Evolutionary conservation across 2,329 filamentous ascomycete species (phyloP).

Genomic region (Phaeomoniella chlamydospora): DNA sequence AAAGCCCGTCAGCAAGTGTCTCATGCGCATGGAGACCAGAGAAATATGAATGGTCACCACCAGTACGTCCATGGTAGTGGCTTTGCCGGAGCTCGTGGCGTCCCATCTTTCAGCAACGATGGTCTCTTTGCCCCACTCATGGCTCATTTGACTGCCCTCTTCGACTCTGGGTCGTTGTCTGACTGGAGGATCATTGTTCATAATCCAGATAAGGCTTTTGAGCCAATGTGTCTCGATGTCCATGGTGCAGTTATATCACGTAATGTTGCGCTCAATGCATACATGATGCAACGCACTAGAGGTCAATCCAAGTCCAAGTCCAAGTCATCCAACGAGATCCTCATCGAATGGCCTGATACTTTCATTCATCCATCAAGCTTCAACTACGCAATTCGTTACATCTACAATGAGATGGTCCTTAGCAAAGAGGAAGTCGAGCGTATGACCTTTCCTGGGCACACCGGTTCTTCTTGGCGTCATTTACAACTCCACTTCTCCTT

Average conservation of each 20-base stretch:
- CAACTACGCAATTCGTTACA: neutral
- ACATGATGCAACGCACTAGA: neutral
- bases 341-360: neutral
- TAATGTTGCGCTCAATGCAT: neutral
- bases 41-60: neutral
- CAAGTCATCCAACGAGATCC: neutral
- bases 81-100: neutral
- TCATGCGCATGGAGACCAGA: neutral
- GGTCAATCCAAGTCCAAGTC: too few species aligned
- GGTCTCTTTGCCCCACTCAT: neutral
- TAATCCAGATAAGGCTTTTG: neutral
- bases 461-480: neutral
- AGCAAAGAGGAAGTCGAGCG: neutral
- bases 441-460: neutral
- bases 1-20: neutral
- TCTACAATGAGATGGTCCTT: neutral
- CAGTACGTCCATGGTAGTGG: neutral
- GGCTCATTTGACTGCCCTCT: neutral
- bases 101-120: neutral
- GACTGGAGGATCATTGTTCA: neutral
- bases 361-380: neutral
- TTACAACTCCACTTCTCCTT: neutral
- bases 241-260: neutral
- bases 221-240: neutral
- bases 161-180: neutral